These are phyloP conservation scores for Coniophora puteana DNA, from an alignment of 1,284 basidiomycete species.

Conservation along the genomic window DNA sequence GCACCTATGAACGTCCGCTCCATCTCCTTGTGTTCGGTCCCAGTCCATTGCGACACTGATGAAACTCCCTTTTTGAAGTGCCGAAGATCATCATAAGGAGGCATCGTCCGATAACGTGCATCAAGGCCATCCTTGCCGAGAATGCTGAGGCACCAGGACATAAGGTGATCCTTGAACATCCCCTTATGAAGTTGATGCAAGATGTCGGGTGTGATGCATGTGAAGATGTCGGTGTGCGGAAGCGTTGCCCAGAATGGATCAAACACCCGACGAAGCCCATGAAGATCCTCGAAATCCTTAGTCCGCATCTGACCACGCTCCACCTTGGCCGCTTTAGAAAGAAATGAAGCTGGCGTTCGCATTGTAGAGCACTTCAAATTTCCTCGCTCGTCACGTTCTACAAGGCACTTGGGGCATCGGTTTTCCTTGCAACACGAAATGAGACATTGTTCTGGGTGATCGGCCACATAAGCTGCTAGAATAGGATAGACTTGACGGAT, in stretches of 20 bases:
- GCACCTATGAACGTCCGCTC: slow-evolving; percentile 4
- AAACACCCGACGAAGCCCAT: slow-evolving; percentile 9
- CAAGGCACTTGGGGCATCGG: slow-evolving; percentile 11
- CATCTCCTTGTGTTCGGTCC: slow-evolving; percentile 5
- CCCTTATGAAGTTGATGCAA: slow-evolving; percentile 30
- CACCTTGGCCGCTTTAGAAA: not conserved
- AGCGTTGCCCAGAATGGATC: slow-evolving; percentile 28
- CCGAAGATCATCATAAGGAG: not conserved
- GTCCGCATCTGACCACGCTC: not conserved
- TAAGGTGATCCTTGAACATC: slow-evolving; percentile 25
- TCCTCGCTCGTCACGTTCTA: not conserved
- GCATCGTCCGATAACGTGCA: slow-evolving; percentile 2
- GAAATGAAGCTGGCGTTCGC: not conserved
- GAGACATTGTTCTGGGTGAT: slow-evolving; percentile 11
- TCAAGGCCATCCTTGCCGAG: slow-evolving; percentile 7
- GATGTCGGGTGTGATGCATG: slow-evolving; percentile 25
- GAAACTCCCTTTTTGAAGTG: slow-evolving; percentile 9
- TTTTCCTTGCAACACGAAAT: slow-evolving; percentile 12
- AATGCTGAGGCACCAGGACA: slow-evolving; percentile 18
- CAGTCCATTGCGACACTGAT: slow-evolving; percentile 4
- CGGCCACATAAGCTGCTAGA: slow-evolving; percentile 3
- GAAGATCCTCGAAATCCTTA: slow-evolving; percentile 2
- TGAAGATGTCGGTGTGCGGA: slow-evolving; percentile 22
- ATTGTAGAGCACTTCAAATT: not conserved
- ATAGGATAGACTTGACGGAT: slow-evolving; percentile 16